These are phyloP conservation scores for Stagonosporopsis chrysanthemi DNA, from an alignment of 2,329 filamentous ascomycete species.

Conservation along the genomic window DNA sequence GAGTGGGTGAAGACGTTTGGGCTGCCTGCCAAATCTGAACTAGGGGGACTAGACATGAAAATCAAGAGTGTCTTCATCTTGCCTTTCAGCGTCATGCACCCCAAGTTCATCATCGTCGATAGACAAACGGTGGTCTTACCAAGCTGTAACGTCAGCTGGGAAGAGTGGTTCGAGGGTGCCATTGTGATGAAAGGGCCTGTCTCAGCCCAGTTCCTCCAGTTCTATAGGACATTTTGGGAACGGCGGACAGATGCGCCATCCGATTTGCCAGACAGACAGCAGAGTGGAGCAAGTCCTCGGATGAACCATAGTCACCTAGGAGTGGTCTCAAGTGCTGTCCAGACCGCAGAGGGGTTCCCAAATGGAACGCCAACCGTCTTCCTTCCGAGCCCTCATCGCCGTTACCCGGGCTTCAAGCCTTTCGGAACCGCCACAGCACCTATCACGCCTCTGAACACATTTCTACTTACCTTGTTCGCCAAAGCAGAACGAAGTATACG, in stretches of 20 bases:
- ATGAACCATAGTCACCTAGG: neutral
- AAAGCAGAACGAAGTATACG: slow-evolving; percentile 67
- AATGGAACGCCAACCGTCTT: slow-evolving; percentile 64
- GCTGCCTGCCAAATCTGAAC: slow-evolving; percentile 64
- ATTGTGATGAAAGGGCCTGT: slow-evolving; percentile 70
- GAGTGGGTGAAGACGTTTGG: slow-evolving; percentile 70
- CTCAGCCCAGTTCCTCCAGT: slow-evolving; percentile 67
- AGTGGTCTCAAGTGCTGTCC: neutral
- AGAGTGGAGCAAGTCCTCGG: no score
- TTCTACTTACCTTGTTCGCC: slow-evolving; percentile 67
- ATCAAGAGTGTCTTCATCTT: slow-evolving; percentile 82
- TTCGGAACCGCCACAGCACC: slow-evolving; percentile 57
- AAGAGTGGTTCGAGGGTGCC: slow-evolving; percentile 84
- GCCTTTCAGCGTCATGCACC: slow-evolving; percentile 86
- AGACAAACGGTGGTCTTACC: slow-evolving; percentile 71
- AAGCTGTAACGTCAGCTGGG: slow-evolving; percentile 86
- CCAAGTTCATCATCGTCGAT: slow-evolving; percentile 82
- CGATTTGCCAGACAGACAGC: neutral
- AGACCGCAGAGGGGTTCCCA: neutral
- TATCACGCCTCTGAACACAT: slow-evolving; percentile 71
- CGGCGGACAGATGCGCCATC: slow-evolving; percentile 27
- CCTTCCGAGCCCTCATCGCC: slow-evolving; percentile 76
- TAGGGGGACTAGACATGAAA: slow-evolving; percentile 69
- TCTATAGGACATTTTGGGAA: slow-evolving; percentile 75
- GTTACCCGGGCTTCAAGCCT: slow-evolving; percentile 69